These are phyloP conservation scores for Camillea tinctor DNA, from an alignment of 2,329 filamentous ascomycete species.

Conservation along the genomic window DNA sequence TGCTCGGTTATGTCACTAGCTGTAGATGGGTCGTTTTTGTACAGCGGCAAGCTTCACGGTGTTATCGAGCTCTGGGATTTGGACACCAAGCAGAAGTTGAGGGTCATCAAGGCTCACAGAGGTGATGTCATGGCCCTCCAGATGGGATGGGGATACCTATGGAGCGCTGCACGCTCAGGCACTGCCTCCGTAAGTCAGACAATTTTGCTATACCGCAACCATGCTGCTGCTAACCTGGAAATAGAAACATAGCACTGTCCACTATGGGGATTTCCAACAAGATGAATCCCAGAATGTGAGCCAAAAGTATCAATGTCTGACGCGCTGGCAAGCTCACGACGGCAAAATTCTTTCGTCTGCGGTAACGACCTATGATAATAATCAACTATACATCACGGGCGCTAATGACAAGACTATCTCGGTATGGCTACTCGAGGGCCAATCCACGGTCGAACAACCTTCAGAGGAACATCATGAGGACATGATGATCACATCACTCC, in stretches of 20 bases:
- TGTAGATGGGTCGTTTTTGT: conserved; percentile 87
- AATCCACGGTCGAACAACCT: conserved; percentile 37
- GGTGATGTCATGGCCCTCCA: conserved; percentile 84
- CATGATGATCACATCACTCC: conserved; percentile 67
- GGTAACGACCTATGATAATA: conserved; percentile 65
- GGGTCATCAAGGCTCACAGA: conserved; percentile 78
- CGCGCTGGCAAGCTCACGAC: conserved; percentile 78
- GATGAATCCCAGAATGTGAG: conserved; percentile 57
- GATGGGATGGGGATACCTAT: conserved; percentile 80
- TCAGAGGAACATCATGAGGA: conserved; percentile 44
- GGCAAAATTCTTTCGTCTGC: conserved; percentile 87
- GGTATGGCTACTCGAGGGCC: conserved; percentile 74
- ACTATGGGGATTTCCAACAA: conserved; percentile 57
- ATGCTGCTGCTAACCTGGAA: conserved; percentile 4
- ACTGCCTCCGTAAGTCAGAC: conserved; percentile 66
- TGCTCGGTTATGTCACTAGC: conserved; percentile 74
- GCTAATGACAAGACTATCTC: conserved; percentile 89
- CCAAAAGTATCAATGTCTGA: conserved; percentile 78
- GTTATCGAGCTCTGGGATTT: conserved; percentile 96
- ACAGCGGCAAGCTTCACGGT: conserved; percentile 83
- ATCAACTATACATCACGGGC: conserved; percentile 88
- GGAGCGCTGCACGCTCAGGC: conserved; percentile 89
- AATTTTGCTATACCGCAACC: neutral
- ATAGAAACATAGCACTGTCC: conserved; percentile 65
- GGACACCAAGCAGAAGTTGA: conserved; percentile 85